phyloP scores from a whole-genome alignment of 2,329 filamentous ascomycete species.

The Botryotinia globosa region DNA sequence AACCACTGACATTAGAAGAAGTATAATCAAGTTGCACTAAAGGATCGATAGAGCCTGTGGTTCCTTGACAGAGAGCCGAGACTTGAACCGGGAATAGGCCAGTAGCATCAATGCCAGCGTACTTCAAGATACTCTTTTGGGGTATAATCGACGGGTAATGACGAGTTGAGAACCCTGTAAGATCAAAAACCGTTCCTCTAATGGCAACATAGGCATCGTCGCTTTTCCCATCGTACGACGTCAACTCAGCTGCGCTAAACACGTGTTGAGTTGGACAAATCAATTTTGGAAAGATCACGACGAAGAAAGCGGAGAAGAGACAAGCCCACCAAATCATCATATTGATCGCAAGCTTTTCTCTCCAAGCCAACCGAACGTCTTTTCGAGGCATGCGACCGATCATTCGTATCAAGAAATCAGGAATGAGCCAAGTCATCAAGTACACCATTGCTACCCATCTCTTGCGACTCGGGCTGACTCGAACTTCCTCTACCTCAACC shows the following conservation, averaged over 20 bases:
- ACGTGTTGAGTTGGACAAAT: conserved; percentile 93
- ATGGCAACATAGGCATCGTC: conserved; percentile 72
- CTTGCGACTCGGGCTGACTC: conserved; percentile 75
- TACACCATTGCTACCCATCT: conserved; percentile 87
- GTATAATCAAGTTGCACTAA: conserved; percentile 84
- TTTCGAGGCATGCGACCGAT: conserved; percentile 86
- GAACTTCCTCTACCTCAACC: conserved; percentile 83
- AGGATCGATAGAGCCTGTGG: conserved; percentile 60
- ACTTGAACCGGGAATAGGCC: conserved; percentile 91
- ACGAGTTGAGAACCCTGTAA: conserved; percentile 66
- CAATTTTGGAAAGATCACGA: conserved; percentile 79
- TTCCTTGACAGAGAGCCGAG: conserved; percentile 82
- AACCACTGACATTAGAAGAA: conserved; percentile 69
- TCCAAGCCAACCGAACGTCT: conserved; percentile 89
- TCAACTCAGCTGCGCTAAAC: conserved; percentile 74
- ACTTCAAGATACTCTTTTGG: conserved; percentile 65
- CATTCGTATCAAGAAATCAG: conserved; percentile 75
- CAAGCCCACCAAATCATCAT: conserved; percentile 93
- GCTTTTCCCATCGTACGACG: conserved; percentile 68
- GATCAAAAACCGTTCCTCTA: conserved; percentile 84
- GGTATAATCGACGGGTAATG: conserved; percentile 72
- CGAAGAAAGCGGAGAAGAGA: conserved; percentile 76
- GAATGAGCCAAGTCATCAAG: conserved; percentile 79
- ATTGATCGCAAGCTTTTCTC: conserved; percentile 98
- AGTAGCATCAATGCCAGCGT: conserved; percentile 85